phyloP scores from a whole-genome alignment of 2,329 filamentous ascomycete species.

The Alternaria consortialis region DNA sequence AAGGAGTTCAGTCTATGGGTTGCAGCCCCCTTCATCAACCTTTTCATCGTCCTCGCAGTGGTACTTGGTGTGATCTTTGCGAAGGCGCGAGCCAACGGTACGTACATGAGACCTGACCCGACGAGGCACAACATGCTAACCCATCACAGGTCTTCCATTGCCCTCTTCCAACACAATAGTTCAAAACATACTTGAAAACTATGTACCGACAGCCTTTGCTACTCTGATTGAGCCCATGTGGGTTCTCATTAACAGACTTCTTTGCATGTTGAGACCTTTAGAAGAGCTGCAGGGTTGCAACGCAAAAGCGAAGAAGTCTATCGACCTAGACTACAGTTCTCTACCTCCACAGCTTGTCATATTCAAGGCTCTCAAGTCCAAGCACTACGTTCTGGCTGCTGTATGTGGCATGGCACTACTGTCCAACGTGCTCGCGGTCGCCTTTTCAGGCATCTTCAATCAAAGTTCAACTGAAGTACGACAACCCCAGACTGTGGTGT shows the following conservation, averaged over 20 bases:
- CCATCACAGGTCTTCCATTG: background rate
- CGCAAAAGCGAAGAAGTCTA: constrained; percentile 39
- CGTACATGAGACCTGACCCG: too few relatives aligned
- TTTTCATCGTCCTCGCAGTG: background rate
- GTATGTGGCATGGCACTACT: constrained; percentile 61
- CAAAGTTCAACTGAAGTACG: constrained; percentile 34
- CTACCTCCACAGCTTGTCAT: constrained; percentile 64
- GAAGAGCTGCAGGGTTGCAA: constrained; percentile 58
- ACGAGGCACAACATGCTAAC: constrained; percentile 12
- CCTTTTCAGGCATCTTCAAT: constrained; percentile 62
- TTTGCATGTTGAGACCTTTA: constrained; percentile 66
- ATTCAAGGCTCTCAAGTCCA: constrained; percentile 55
- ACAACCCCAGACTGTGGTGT: background rate
- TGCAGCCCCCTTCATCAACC: background rate
- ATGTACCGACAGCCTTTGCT: constrained; percentile 64
- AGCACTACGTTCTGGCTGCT: constrained; percentile 58
- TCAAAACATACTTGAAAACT: constrained; percentile 57
- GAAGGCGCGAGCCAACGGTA: background rate
- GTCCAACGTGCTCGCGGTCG: constrained; percentile 63
- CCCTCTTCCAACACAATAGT: constrained; percentile 46
- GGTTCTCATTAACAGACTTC: constrained; percentile 62
- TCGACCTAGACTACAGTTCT: constrained; percentile 62
- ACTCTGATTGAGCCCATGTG: constrained; percentile 67
- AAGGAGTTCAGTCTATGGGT: constrained; percentile 5
- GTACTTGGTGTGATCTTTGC: background rate